Conservation (phyloP, 2,329 filamentous ascomycete genomes). For the Fusarium sterilihyphosum region DNA sequence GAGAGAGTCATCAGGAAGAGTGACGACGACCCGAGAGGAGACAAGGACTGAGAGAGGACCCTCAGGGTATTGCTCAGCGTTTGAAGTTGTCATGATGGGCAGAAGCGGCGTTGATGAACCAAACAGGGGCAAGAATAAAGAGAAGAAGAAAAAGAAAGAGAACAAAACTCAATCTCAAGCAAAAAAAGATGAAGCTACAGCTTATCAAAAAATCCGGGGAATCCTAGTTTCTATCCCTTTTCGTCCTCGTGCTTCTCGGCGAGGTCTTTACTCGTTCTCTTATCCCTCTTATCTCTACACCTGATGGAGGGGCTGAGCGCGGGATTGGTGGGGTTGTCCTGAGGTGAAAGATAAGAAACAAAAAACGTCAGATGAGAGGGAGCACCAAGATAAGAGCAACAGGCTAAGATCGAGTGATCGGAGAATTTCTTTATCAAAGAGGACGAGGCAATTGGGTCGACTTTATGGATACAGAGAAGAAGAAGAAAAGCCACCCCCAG, state of each 20-base stretch:
- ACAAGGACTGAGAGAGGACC: constrained; percentile 76
- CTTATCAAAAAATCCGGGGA: constrained; percentile 20
- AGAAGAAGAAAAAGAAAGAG: constrained; percentile 13
- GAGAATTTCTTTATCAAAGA: constrained; percentile 17
- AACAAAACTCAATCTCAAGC: not conserved
- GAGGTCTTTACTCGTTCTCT: constrained; percentile 4
- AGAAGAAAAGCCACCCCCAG: constrained; percentile 15
- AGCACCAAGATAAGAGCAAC: constrained; percentile 15
- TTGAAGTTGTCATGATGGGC: constrained; percentile 47
- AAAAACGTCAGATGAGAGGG: not conserved
- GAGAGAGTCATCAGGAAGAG: constrained; percentile 70
- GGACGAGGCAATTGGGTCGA: not conserved
- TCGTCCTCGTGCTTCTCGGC: not conserved
- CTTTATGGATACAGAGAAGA: not conserved
- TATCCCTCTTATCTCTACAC: constrained; percentile 39
- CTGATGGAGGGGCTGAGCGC: constrained; percentile 4
- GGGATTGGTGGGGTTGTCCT: constrained; percentile 39
- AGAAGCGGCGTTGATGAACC: not conserved
- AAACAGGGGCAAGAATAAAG: constrained; percentile 3
- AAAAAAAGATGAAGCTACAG: constrained; percentile 15
- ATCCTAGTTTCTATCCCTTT: constrained; percentile 11
- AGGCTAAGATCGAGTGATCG: constrained; percentile 2
- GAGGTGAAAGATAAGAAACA: constrained; percentile 37
- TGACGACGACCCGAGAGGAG: constrained; percentile 85
- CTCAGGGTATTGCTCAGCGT: constrained; percentile 30